Base-by-base conservation (phyloP, 805 yeast species). In the Metschnikowia cubensis region DNA sequence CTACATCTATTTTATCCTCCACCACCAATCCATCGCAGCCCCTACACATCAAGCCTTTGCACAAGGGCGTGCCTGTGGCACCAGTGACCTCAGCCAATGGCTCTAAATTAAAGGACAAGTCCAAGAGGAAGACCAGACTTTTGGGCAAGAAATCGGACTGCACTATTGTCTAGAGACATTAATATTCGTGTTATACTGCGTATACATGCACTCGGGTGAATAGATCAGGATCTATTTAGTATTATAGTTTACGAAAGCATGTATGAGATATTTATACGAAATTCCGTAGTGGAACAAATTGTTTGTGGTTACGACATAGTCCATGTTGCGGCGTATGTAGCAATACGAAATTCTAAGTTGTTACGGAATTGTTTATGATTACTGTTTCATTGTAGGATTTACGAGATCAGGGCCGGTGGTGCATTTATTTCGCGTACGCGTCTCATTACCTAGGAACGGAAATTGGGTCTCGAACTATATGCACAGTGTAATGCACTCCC, bases 1-100 rank as follows among this genome's bases (percentile, higher is more conserved):
- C 49, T 32, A 47, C 56, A n/a, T 49, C 55, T 3, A 35, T 45
- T 31, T 31, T 35, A 18, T 41, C 50, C 11, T 25, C 31, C 1
- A 29, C 39, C 6, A 13, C 18, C 36, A 42, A 31, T 10, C 11
- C 13, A 29, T 33, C 36, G 3, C 37, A 20, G 32, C 31, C 31
- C 8, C 32, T 33, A 6, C 29, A 6, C 36, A 20, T 31, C 10
- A 42, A 42, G 45, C 37, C 45, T 14, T 8, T 21, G n/a, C 31
- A 21, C 14, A 32, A 42, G 18, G 34, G 45, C n/a, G 11, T 20
- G 18, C 31, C 36, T 20, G 31, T 21, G 31, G 18, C 45, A n/a
- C 18, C 45, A 10, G 6, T n/a, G 13, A n/a, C 36, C 5, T 36
- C 45, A 20, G 8, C 31, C 8, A 6, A 17, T 6, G 18, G 14